Conservation (phyloP, 2,329 filamentous ascomycete species). For the Talaromyces sp. region DNA sequence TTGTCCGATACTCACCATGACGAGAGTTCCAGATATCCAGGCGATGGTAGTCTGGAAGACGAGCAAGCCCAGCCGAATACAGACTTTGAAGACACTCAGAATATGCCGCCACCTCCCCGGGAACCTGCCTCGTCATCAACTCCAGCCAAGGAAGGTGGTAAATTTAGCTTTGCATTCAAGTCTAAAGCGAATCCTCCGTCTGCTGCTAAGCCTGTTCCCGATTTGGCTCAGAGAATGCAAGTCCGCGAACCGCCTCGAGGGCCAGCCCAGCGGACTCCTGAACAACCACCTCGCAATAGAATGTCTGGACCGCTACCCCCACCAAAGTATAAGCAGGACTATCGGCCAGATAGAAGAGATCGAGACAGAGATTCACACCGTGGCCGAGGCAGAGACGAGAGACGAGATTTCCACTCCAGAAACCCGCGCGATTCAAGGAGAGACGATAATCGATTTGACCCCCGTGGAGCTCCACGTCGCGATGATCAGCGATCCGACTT, state of each 20-base stretch:
- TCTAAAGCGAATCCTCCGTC: constrained; percentile 62
- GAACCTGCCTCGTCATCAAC: constrained; percentile 52
- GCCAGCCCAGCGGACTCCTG: constrained; percentile 35
- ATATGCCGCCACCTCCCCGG: constrained; percentile 56
- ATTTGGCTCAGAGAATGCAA: constrained; percentile 48
- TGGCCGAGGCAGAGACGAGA: constrained; percentile 23
- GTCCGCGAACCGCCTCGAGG: constrained; percentile 39
- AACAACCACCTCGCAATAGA: constrained; percentile 36
- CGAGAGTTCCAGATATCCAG: constrained; percentile 51
- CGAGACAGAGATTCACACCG: constrained; percentile 32
- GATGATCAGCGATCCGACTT: constrained; percentile 32
- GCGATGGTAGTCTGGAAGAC: constrained; percentile 64
- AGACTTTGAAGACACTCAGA: constrained; percentile 40
- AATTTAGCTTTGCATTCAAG: constrained; percentile 94
- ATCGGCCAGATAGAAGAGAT: constrained; percentile 41
- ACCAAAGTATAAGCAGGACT: constrained; percentile 38
- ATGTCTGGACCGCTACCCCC: constrained; percentile 36
- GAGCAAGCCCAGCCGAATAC: constrained; percentile 49
- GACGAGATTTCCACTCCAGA: constrained; percentile 36
- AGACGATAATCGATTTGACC: constrained; percentile 41
- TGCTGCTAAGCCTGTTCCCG: constrained; percentile 50
- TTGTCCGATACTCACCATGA: constrained; percentile 31
- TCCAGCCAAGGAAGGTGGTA: constrained; percentile 52
- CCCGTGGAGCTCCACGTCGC: constrained; percentile 37
- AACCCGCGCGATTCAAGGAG: constrained; percentile 34